phyloP scores from a whole-genome alignment of 257 asterid genomes.

The Phtheirospermum japonicum region DNA sequence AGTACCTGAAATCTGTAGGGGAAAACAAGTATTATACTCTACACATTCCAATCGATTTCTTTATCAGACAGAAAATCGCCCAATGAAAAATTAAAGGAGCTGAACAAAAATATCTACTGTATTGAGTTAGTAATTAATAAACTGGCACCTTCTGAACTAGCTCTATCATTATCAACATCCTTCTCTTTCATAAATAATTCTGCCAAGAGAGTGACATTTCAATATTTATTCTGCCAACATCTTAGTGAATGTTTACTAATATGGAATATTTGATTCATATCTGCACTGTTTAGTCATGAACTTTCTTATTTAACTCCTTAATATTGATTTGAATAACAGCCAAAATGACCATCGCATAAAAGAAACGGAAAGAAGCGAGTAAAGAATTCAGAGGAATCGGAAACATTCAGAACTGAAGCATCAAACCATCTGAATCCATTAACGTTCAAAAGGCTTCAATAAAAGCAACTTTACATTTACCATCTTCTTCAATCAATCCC shows the following conservation, averaged over 20 bases:
- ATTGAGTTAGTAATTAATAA: conserved; percentile 8
- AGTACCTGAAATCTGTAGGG: conserved; percentile 83
- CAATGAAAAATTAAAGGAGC: neutral
- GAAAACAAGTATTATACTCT: neutral
- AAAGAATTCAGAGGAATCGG: no score
- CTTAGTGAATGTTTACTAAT: no score
- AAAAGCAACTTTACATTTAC: conserved; percentile 24
- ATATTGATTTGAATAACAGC: no score
- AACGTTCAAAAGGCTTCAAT: conserved; percentile 8
- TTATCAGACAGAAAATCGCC: neutral
- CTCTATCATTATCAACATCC: conserved; percentile 12
- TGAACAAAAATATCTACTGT: neutral
- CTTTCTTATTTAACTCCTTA: no score
- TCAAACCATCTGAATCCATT: no score
- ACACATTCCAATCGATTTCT: conserved; percentile 12
- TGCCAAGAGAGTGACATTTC: conserved; percentile 4
- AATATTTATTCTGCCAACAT: neutral
- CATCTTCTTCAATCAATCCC: conserved; percentile 15
- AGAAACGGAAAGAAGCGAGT: no score
- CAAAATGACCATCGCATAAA: no score
- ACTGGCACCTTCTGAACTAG: conserved; percentile 9
- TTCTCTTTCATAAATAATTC: conserved; percentile 16
- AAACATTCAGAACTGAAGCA: no score
- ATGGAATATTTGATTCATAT: no score
- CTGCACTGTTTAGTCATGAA: no score